Percentiles rank a stretch among this genome's conserved stretches.
These are phyloP conservation scores for Kazachstania taianensis DNA, from an alignment of 805 yeast genomes.

Conservation along the genomic window DNA sequence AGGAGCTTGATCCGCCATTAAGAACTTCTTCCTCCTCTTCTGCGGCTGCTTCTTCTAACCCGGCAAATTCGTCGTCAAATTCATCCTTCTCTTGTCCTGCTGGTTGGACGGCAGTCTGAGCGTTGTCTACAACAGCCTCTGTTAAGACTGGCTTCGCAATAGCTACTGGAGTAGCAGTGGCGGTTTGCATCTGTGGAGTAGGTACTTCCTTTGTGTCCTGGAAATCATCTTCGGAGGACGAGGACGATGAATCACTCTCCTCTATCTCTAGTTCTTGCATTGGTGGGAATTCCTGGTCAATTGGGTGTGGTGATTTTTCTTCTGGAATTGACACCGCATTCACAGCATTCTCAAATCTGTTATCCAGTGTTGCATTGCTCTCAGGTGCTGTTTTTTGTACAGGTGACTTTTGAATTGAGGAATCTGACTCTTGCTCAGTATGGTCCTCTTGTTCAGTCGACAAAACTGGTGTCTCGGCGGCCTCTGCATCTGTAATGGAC, in stretches of 20 bases:
- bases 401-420: constrained; percentile 12
- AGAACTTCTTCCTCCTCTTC: constrained; percentile 21
- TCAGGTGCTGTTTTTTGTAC: constrained; percentile 12
- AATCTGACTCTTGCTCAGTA: constrained; percentile 6
- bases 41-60: constrained; percentile 36
- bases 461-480: background rate
- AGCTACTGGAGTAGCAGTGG: background rate
- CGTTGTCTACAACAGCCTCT: constrained; percentile 4
- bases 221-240: constrained; percentile 32
- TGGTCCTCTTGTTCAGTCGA: constrained; percentile 1
- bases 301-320: constrained; percentile 11
- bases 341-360: constrained; percentile 4
- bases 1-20: background rate
- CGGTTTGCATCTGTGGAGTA: constrained; percentile 4
- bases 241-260: constrained; percentile 43
- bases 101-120: constrained; percentile 35
- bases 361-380: constrained; percentile 4
- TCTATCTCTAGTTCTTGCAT: constrained; percentile 44
- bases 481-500: constrained; percentile 1
- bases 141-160: constrained; percentile 15
- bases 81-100: constrained; percentile 29
- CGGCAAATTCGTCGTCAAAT: constrained; percentile 37
- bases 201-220: constrained; percentile 11
- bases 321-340: constrained; percentile 6
- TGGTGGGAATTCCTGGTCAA: constrained; percentile 51